Percentiles rank a stretch among this genome's conserved stretches.
These are phyloP conservation scores for Ogataea ganodermae DNA, from an alignment of 805 yeast genomes.

Conservation along the genomic window DNA sequence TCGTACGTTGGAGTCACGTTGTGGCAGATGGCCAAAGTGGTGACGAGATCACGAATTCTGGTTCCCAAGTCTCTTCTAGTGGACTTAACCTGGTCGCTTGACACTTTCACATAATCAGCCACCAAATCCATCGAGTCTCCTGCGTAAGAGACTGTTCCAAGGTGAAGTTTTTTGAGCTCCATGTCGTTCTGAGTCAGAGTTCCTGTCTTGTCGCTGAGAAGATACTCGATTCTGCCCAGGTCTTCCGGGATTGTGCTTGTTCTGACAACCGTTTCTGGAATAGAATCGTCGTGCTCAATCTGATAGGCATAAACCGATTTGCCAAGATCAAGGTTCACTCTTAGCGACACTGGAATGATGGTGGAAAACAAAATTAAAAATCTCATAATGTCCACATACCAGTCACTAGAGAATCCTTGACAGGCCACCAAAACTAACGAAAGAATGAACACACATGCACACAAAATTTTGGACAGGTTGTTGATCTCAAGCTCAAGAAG, in stretches of 20 bases:
- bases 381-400: conserved; percentile 92
- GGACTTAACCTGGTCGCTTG: conserved; percentile 34
- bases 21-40: conserved; percentile 91
- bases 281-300: conserved; percentile 82
- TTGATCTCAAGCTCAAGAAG: conserved; percentile 89
- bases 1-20: conserved; percentile 93
- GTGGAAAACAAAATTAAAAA: conserved; percentile 91
- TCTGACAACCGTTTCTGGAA: conserved; percentile 87
- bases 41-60: conserved; percentile 76
- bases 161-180: conserved; percentile 90
- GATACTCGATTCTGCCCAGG: conserved; percentile 90
- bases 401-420: conserved; percentile 68
- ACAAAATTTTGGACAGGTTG: conserved; percentile 80
- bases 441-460: conserved; percentile 80
- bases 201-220: conserved; percentile 94
- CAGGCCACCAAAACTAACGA: conserved; percentile 77
- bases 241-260: conserved; percentile 98
- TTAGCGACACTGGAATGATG: conserved; percentile 91
- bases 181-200: conserved; percentile 97
- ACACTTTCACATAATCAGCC: conserved; percentile 54
- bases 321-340: conserved; percentile 94
- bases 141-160: conserved; percentile 91
- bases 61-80: conserved; percentile 69
- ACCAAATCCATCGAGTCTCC: conserved; percentile 92
- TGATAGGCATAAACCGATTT: conserved; percentile 95